Percentiles rank a stretch among this genome's conserved stretches.
These are phyloP conservation scores for Forsythia viridissima DNA, from an alignment of 257 asterid genomes.

Conservation along the genomic window DNA sequence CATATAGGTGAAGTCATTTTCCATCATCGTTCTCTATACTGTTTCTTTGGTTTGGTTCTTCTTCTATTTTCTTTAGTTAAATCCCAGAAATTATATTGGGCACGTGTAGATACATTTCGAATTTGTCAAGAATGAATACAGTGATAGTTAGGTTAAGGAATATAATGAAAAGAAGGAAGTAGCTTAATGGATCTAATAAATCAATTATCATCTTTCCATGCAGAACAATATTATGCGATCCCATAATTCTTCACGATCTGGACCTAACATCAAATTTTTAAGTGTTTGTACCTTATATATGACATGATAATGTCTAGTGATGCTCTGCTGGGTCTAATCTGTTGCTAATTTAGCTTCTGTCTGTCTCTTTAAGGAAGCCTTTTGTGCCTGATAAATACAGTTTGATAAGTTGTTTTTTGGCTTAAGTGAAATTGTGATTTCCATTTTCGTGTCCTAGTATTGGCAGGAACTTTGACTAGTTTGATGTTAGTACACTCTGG, in stretches of 20 bases:
- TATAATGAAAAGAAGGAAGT: background rate
- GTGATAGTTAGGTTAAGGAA: background rate
- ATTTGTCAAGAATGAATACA: background rate
- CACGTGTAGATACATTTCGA: background rate
- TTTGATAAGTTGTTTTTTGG: background rate
- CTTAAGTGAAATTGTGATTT: background rate
- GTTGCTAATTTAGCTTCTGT: background rate
- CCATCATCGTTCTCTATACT: background rate
- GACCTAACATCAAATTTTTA: background rate
- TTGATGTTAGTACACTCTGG: background rate
- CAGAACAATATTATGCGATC: background rate
- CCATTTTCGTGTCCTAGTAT: background rate
- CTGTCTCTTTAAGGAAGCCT: background rate
- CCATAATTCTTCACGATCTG: background rate
- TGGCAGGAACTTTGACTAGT: background rate
- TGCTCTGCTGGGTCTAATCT: slow-evolving; percentile 5
- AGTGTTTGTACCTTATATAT: background rate
- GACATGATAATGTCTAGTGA: background rate
- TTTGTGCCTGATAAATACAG: background rate
- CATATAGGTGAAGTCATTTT: slow-evolving; percentile 58
- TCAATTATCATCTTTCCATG: background rate
- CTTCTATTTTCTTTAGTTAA: background rate
- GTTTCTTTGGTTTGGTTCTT: slow-evolving; percentile 12
- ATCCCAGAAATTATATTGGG: background rate
- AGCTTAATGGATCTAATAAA: background rate